These are phyloP conservation scores for Tuber melanosporum DNA, from an alignment of 495 filamentous ascomycete species.

Conservation along the genomic window DNA sequence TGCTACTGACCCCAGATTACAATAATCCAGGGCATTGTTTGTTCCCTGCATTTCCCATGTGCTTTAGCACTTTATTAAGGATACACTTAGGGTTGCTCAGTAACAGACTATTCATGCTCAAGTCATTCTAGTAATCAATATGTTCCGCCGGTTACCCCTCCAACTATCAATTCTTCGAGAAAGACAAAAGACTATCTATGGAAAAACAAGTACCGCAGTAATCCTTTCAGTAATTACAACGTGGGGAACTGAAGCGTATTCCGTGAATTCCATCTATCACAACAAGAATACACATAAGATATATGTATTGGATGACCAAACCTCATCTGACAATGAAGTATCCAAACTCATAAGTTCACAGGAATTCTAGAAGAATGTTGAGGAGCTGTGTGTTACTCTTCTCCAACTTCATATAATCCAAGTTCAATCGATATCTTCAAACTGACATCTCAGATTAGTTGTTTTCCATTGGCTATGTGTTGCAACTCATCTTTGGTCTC, in stretches of 20 bases:
- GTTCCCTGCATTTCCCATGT: conserved; percentile 4
- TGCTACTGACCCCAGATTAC: not conserved
- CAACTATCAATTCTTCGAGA: not conserved
- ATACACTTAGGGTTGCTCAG: not conserved
- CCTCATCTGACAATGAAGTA: too few species aligned
- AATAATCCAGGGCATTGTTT: not conserved
- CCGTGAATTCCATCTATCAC: not conserved
- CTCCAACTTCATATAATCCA: too few species aligned
- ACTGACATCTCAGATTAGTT: too few species aligned
- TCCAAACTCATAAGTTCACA: too few species aligned
- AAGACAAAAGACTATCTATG: not conserved
- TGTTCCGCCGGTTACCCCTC: not conserved
- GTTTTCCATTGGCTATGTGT: too few species aligned
- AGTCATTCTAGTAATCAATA: not conserved
- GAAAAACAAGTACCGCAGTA: not conserved
- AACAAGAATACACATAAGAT: too few species aligned
- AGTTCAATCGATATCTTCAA: too few species aligned
- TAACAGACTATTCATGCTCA: not conserved
- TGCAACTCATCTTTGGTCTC: too few species aligned
- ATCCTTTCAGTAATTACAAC: not conserved
- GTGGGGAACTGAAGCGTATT: not conserved
- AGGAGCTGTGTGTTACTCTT: too few species aligned
- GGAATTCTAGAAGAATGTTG: too few species aligned
- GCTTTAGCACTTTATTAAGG: not conserved
- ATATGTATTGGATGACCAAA: too few species aligned